Evolutionary conservation across 2,329 filamentous ascomycete species (phyloP).

Genomic region (Malbranchea zuffiana): DNA sequence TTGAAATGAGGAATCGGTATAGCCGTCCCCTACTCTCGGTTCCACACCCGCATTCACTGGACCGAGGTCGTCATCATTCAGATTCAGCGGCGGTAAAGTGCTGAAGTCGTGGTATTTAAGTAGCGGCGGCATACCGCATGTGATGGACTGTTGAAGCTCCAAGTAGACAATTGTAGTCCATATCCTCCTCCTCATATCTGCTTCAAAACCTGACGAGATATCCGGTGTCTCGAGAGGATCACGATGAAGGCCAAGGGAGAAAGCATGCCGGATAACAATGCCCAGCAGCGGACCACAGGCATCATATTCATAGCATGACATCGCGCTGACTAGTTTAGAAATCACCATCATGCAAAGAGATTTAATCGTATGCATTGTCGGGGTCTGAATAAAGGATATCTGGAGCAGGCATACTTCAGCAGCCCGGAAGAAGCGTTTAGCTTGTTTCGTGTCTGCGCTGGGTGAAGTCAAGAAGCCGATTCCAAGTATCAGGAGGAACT

Average conservation of each 20-base stretch:
- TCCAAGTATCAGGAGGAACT: slow-evolving; percentile 15
- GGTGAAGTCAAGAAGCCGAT: slow-evolving; percentile 12
- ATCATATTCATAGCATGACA: slow-evolving; percentile 16
- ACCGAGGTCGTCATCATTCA: slow-evolving; percentile 33
- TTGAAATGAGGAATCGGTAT: slow-evolving; percentile 31
- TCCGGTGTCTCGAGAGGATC: slow-evolving; percentile 27
- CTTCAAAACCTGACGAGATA: slow-evolving; percentile 11
- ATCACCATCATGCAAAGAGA: slow-evolving; percentile 17
- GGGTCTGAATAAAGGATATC: slow-evolving; percentile 13
- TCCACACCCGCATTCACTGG: slow-evolving; percentile 12
- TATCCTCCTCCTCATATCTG: slow-evolving; percentile 22
- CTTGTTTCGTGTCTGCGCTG: slow-evolving; percentile 7
- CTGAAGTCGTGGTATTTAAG: slow-evolving; percentile 28
- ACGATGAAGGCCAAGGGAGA: slow-evolving; percentile 33
- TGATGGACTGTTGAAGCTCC: slow-evolving; percentile 28
- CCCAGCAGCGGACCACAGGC: slow-evolving; percentile 21
- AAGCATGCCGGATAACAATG: slow-evolving; percentile 28
- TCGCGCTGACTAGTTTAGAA: slow-evolving; percentile 13
- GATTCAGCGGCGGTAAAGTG: slow-evolving; percentile 29
- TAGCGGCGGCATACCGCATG: slow-evolving; percentile 27
- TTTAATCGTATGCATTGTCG: slow-evolving; percentile 14
- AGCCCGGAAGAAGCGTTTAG: slow-evolving; percentile 11
- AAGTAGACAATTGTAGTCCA: slow-evolving; percentile 30
- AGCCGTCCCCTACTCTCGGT: slow-evolving; percentile 1
- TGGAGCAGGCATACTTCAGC: slow-evolving; percentile 16